Evolutionary conservation across 1,139 yeast species (phyloP), one percentile per base, ranked within the genome.

Genomic region (Yarrowia galli): DNA sequence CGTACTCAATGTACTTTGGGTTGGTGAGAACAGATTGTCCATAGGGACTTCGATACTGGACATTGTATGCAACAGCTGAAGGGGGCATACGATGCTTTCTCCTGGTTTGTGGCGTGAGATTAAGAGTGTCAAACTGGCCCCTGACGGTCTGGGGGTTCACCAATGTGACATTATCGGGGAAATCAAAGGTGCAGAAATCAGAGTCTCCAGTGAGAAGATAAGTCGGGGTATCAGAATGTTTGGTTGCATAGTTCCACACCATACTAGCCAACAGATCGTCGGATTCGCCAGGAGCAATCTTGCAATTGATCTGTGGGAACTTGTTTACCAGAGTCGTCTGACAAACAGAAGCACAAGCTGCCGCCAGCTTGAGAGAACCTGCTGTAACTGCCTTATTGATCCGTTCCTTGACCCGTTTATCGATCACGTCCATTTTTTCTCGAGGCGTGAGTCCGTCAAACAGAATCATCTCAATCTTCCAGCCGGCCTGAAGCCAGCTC

Each of bases 161-260:
- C 2, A 56, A 1, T 9, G 25, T 28, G 15, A 56, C 63, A 20
- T 56, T 56, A 2, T 28, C 25, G 3, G 63, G 63, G 40, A 36
- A 56, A 16, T 56, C 63, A 28, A 56, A 56, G 9, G 63, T 25
- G 12, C 9, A 25, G 15, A 56, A 56, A 25, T 56, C 63, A 2
- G 63, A 42, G 38, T 56, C 63, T 1, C 15, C 25, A 0, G 49
- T 28, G 15, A 56, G 25, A 6, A 56, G 9, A 12, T 56, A 56
- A 0, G 49, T 56, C 8, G 63, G 49, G 40, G 49, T 56, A n/a
- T n/a, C 38, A 1, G 22, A 3, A 15, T 56, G 13, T 2, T 13
- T 28, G 12, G 15, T 3, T 2, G 63, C 49, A 20, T 42, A 56
- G 20, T 28, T 25, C 18, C n/a, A 56, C 2, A 45, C 63, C 38